Conservation (phyloP, 345 rosid species). For the Cardamine occulta region DNA sequence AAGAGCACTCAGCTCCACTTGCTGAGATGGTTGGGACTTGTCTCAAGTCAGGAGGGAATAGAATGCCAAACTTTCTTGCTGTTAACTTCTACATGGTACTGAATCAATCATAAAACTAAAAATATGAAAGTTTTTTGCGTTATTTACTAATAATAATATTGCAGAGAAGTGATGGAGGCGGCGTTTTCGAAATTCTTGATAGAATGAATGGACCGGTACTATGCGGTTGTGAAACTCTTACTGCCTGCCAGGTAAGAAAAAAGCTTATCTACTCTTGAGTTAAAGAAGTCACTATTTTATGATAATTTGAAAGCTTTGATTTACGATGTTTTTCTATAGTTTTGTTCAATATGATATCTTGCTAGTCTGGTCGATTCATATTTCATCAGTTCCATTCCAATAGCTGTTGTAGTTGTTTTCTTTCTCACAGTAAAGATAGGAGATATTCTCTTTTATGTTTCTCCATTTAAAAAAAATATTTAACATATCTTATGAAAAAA, state of each 20-base stretch:
- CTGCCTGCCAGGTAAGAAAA: conserved; percentile 82
- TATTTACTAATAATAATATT: conserved; percentile 29
- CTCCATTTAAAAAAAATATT: not conserved
- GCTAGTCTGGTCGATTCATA: not conserved
- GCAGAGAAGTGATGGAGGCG: conserved; percentile 97
- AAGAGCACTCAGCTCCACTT: conserved; percentile 85
- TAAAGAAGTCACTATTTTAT: not conserved
- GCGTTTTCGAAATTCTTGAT: conserved; percentile 83
- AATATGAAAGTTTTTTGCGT: not conserved
- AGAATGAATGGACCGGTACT: conserved; percentile 81
- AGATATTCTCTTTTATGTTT: no score
- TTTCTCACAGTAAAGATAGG: no score
- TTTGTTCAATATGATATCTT: not conserved
- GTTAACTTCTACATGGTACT: conserved; percentile 97
- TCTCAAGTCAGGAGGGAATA: conserved; percentile 76
- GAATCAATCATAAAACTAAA: not conserved
- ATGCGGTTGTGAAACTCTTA: conserved; percentile 79
- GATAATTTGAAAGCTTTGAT: no score
- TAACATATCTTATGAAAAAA: not conserved
- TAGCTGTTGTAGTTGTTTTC: not conserved
- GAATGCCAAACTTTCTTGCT: conserved; percentile 89
- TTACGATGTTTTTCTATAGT: no score
- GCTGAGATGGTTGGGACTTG: conserved; percentile 89
- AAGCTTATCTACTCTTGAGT: not conserved
- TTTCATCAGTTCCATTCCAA: not conserved